A percentile compares a stretch with the other conserved stretches of the same genome.
These are phyloP conservation scores for Aspergillus tanneri DNA, from an alignment of 2,329 filamentous ascomycete species.

Conservation along the genomic window DNA sequence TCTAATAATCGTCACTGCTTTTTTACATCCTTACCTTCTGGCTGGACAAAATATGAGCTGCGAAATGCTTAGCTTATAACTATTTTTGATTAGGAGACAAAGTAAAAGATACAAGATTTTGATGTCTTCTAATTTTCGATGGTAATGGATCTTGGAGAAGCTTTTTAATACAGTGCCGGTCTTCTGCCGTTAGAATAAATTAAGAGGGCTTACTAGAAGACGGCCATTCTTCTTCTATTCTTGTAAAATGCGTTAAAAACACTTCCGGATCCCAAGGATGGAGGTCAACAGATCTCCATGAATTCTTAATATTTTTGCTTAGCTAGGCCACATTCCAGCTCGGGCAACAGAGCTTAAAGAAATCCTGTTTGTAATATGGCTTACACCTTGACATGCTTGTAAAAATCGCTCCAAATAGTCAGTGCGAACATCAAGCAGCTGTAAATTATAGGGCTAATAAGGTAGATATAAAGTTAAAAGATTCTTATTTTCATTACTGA, in stretches of 20 bases:
- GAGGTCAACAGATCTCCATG: conserved; percentile 1
- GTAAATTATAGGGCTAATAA: conserved; percentile 9
- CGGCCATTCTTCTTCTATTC: not conserved
- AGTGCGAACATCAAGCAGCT: conserved; percentile 9
- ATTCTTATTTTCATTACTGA: conserved; percentile 8
- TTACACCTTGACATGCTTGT: not conserved
- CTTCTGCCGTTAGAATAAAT: not conserved
- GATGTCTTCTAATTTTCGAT: too few relatives aligned
- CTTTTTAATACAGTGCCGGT: not conserved
- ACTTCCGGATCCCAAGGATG: not conserved
- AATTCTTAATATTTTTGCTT: not conserved
- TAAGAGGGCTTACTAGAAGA: not conserved
- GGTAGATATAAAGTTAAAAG: conserved; percentile 1
- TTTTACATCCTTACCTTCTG: too few relatives aligned
- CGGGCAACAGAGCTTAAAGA: too few relatives aligned
- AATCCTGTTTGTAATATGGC: not conserved
- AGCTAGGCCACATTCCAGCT: too few relatives aligned
- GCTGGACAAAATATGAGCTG: too few relatives aligned
- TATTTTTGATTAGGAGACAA: too few relatives aligned
- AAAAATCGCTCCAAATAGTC: conserved; percentile 3
- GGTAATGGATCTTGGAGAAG: not conserved
- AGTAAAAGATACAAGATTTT: too few relatives aligned
- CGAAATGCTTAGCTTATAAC: too few relatives aligned
- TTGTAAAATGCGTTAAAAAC: conserved; percentile 3
- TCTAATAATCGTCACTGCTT: too few relatives aligned